A percentile compares a stretch with the other conserved stretches of the same genome.
Conservation (phyloP, 768 basidiomycete species). For the Vishniacozyma victoriae region DNA sequence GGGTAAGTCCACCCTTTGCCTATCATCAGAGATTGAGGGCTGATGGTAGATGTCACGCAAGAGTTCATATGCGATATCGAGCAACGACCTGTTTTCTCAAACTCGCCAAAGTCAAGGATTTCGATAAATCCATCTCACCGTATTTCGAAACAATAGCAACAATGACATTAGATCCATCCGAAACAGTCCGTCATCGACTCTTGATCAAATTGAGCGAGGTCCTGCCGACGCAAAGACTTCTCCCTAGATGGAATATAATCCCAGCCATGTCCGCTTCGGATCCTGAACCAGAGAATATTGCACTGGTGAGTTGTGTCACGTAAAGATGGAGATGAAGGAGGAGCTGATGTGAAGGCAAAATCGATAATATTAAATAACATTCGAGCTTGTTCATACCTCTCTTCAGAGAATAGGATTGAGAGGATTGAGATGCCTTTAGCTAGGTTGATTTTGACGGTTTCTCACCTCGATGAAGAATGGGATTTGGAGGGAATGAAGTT, state of each 20-base stretch:
- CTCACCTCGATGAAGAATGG: slow-evolving; percentile 80
- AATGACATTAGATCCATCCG: slow-evolving; percentile 63
- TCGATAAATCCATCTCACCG: slow-evolving; percentile 53
- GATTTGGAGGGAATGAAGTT: slow-evolving; percentile 37
- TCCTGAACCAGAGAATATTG: slow-evolving; percentile 74
- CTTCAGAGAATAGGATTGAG: slow-evolving; percentile 56
- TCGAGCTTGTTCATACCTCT: neutral
- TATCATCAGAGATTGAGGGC: neutral
- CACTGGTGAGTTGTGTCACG: slow-evolving; percentile 52
- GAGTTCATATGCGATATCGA: slow-evolving; percentile 73
- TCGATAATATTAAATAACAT: slow-evolving; percentile 1
- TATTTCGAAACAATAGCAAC: neutral
- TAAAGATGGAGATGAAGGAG: neutral
- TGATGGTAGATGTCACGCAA: slow-evolving; percentile 45
- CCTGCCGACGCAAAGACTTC: slow-evolving; percentile 61
- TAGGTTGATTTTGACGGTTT: slow-evolving; percentile 76
- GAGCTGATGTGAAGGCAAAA: slow-evolving; percentile 1
- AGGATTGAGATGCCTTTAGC: slow-evolving; percentile 76
- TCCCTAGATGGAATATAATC: slow-evolving; percentile 70
- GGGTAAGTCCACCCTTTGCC: slow-evolving; percentile 49
- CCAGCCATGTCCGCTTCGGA: slow-evolving; percentile 87
- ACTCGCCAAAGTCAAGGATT: slow-evolving; percentile 55
- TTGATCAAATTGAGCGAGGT: slow-evolving; percentile 66
- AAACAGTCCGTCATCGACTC: slow-evolving; percentile 73
- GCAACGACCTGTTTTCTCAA: slow-evolving; percentile 76